Evolutionary conservation across 139 green algal species (phyloP).

Genomic region (Bryopsis sp.): DNA sequence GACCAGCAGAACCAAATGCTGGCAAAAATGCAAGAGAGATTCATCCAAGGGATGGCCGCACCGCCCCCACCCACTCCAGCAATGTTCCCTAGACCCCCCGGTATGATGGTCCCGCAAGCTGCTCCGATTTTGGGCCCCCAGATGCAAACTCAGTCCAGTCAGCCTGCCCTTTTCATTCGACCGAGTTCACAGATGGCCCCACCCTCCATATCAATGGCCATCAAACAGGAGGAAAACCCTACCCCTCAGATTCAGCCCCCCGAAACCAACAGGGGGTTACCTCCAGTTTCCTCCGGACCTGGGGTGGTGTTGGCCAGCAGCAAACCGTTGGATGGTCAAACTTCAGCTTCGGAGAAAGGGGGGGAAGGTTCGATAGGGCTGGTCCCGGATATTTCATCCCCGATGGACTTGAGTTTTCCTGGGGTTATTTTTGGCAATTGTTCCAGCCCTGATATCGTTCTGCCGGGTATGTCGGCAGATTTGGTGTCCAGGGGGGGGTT

Average conservation of each 20-base stretch:
- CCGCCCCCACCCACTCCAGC: too few species aligned
- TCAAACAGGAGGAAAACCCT: not conserved
- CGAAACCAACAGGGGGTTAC: not conserved
- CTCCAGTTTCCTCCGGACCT: not conserved
- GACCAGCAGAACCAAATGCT: slow-evolving; percentile 70
- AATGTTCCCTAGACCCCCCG: not conserved
- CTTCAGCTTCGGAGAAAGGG: not conserved
- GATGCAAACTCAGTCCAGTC: not conserved
- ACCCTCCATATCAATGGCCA: too few species aligned
- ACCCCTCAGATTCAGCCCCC: not conserved
- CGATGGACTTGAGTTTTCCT: not conserved
- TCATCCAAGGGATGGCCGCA: too few species aligned
- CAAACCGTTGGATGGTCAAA: not conserved
- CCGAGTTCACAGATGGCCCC: too few species aligned
- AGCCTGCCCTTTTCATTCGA: not conserved
- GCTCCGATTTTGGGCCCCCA: not conserved
- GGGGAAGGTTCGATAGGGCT: not conserved
- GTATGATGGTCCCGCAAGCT: not conserved
- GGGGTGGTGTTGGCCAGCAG: not conserved
- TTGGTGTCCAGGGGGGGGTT: not conserved
- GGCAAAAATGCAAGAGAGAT: slow-evolving; percentile 32
- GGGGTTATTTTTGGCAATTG: not conserved
- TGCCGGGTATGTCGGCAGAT: not conserved
- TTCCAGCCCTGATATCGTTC: not conserved
- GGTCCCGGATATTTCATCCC: not conserved